Conservation (phyloP, 768 basidiomycete genomes). For the Boletus barrowsii region DNA sequence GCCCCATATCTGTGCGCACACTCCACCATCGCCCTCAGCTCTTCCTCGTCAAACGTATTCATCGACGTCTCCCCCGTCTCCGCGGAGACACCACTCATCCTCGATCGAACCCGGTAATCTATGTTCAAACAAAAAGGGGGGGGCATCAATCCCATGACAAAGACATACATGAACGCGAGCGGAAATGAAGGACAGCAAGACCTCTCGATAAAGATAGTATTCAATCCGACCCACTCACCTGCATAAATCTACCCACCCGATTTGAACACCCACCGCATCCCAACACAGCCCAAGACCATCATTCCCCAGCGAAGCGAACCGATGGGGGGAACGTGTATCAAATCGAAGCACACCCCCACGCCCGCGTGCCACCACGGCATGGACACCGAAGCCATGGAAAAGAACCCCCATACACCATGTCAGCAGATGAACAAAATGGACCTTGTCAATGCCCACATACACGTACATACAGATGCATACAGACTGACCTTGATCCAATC, state of each 20-base stretch:
- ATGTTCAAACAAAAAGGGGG: no score
- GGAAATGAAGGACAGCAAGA: conserved; percentile 7
- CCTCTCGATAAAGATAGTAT: neutral
- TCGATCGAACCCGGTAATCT: no score
- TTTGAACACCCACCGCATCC: neutral
- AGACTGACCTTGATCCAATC: conserved; percentile 28
- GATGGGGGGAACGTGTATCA: conserved; percentile 12
- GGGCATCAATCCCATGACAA: no score
- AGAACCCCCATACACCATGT: no score
- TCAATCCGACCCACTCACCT: conserved; percentile 32
- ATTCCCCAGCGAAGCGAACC: neutral
- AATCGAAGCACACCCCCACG: conserved; percentile 4
- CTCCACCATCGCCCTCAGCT: conserved; percentile 47
- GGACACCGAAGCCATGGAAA: no score
- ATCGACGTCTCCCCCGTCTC: conserved; percentile 8
- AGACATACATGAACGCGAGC: neutral
- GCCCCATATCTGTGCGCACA: conserved; percentile 31
- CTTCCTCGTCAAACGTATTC: conserved; percentile 43
- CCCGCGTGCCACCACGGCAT: neutral
- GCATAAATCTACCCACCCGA: conserved; percentile 44
- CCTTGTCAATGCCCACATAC: neutral
- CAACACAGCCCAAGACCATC: neutral
- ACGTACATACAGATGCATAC: conserved; percentile 1
- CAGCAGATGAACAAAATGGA: neutral
- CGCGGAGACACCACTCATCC: no score